A percentile compares a stretch with the other conserved stretches of the same genome.
phyloP scores from a whole-genome alignment of 2,329 filamentous ascomycete genomes.

The Taxawa tesnikishii region DNA sequence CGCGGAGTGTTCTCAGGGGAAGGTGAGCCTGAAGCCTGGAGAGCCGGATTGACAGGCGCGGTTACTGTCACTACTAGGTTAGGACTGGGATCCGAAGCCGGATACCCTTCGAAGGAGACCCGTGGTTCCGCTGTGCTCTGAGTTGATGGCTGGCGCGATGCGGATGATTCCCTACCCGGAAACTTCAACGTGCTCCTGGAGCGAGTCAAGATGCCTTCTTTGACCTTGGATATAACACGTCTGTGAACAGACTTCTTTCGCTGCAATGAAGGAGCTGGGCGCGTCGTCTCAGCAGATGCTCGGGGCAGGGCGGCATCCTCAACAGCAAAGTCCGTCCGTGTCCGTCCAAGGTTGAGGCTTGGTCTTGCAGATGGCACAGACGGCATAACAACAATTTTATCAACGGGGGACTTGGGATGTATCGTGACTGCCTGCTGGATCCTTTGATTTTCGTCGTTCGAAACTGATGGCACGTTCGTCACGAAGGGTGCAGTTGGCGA shows the following conservation, averaged over 20 bases:
- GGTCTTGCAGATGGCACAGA: neutral
- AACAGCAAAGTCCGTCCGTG: conserved; percentile 1
- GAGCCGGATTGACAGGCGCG: too few species aligned
- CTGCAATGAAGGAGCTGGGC: conserved; percentile 7
- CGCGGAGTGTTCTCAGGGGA: too few species aligned
- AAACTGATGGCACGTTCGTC: too few species aligned
- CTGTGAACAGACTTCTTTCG: conserved; percentile 21
- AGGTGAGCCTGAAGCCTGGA: too few species aligned
- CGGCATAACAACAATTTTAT: conserved; percentile 1
- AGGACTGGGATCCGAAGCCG: too few species aligned
- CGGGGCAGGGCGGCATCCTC: conserved; percentile 1
- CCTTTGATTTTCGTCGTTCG: too few species aligned
- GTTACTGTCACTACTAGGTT: too few species aligned
- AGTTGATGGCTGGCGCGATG: conserved; percentile 1
- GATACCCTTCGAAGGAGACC: too few species aligned
- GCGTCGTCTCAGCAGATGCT: neutral
- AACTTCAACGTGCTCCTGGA: conserved; percentile 12
- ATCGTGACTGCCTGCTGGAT: neutral
- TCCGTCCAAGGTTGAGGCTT: conserved; percentile 1
- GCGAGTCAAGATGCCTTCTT: conserved; percentile 17
- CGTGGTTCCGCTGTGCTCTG: too few species aligned
- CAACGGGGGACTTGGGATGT: conserved; percentile 1
- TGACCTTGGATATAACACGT: conserved; percentile 22
- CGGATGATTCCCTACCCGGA: conserved; percentile 3
- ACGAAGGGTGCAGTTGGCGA: too few species aligned